Percentiles rank a stretch among this genome's conserved stretches.
These are phyloP conservation scores for Ballota nigra DNA, from an alignment of 257 asterid species.

Conservation along the genomic window DNA sequence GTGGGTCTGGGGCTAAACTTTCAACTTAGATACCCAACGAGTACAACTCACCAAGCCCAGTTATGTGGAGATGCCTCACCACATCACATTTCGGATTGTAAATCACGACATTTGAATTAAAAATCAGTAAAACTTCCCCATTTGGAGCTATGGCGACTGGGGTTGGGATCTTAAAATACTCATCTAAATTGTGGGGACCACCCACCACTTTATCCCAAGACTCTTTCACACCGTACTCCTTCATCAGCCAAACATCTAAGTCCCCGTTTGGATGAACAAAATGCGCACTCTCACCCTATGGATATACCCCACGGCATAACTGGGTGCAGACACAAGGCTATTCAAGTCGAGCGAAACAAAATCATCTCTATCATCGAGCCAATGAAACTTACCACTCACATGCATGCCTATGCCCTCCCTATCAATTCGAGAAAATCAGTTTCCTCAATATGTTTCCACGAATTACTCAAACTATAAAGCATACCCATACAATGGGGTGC, in stretches of 20 bases:
- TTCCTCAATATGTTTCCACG: constrained; percentile 33
- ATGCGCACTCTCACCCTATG: constrained; percentile 23
- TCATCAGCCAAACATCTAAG: constrained; percentile 48
- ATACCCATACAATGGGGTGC: neutral
- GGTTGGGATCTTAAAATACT: too few species aligned
- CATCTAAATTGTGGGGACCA: too few species aligned
- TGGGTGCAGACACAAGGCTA: constrained; percentile 33
- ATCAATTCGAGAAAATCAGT: constrained; percentile 1
- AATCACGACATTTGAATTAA: too few species aligned
- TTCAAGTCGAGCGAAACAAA: constrained; percentile 38
- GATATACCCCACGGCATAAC: neutral
- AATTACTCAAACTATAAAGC: constrained; percentile 32
- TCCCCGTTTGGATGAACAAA: constrained; percentile 1
- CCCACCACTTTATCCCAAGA: constrained; percentile 32
- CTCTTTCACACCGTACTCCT: constrained; percentile 41
- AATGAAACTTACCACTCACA: constrained; percentile 50
- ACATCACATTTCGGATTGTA: too few species aligned
- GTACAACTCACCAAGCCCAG: too few species aligned
- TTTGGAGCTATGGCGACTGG: too few species aligned
- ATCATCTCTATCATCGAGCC: constrained; percentile 23
- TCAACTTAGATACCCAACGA: too few species aligned
- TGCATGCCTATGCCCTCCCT: constrained; percentile 17
- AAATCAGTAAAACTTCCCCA: too few species aligned
- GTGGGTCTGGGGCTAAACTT: too few species aligned
- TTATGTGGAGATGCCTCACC: too few species aligned